Base-by-base conservation (phyloP, 2,329 filamentous ascomycete species). In the Diaporthe sp. region DNA sequence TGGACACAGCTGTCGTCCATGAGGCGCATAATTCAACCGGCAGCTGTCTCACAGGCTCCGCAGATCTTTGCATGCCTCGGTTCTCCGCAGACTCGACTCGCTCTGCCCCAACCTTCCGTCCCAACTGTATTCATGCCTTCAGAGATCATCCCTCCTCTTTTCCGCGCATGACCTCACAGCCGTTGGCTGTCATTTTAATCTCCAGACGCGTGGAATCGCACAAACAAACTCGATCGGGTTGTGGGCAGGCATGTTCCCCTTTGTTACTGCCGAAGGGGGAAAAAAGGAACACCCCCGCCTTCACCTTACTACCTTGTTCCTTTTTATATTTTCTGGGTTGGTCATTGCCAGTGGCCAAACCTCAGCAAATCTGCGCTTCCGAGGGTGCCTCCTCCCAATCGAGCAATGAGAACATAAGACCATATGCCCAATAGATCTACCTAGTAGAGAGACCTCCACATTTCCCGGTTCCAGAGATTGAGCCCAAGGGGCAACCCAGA, bases 51-150 rank as follows among this genome's bases (percentile, higher is more conserved):
- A 55, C 42, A 71, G 49, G 49, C 67, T 51, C 17, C 25, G 68
- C 68, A 58, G 39, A 34, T 49, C 53, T 42, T 15, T 31, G 53
- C 25, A 37, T 58, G 53, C 68, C 53, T 71, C 68, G 53, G 51
- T 60, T 60, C 39, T 37, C 57, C 42, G 57, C 57, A 61, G 31
- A 17, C 34, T 61, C 71, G 57, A 62, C 46, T 62, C 71, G 70
- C 28, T 49, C 22, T 39, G 17, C 25, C 31, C 42, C 28, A 61
- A 34, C 28, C 55, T 37, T 71, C 53, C 55, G 34, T 46, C 68
- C 55, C 37, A 71, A 42, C 68, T 37, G 37, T 60, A 4, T 17
- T 39, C 34, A 28, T 44, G 34, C 31, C n/a, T 44, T 44, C 51
- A 42, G 34, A 55, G 44, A 71, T 49, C 39, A 31, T 34, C 39